phyloP scores from a whole-genome alignment of 805 yeast genomes.

The Saccharomycopsis malanga region DNA sequence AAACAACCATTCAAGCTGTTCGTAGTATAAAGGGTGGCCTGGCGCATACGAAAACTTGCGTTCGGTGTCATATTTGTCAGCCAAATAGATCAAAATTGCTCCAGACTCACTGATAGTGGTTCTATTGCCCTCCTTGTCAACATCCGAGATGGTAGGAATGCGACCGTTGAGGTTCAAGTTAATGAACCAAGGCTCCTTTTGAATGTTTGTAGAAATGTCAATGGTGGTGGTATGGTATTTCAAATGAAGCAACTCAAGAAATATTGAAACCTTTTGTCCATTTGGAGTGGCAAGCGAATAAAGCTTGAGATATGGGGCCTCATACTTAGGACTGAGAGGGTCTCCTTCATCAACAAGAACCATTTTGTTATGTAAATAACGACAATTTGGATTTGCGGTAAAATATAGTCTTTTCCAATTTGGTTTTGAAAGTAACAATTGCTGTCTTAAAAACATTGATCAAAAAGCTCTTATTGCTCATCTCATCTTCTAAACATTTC shows the following conservation, averaged over 20 bases:
- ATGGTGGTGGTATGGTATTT: constrained; percentile 33
- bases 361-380: constrained; percentile 7
- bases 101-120: constrained; percentile 50
- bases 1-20: constrained; percentile 44
- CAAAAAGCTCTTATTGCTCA: too few relatives aligned
- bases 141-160: constrained; percentile 47
- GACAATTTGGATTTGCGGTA: too few relatives aligned
- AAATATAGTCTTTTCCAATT: too few relatives aligned
- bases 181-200: constrained; percentile 52
- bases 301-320: constrained; percentile 27
- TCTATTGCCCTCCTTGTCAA: constrained; percentile 33
- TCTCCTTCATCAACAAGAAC: constrained; percentile 12
- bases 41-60: constrained; percentile 33
- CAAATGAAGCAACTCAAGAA: constrained; percentile 29
- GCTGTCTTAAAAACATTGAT: too few relatives aligned
- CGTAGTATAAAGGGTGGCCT: constrained; percentile 41
- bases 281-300: constrained; percentile 40
- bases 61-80: constrained; percentile 53
- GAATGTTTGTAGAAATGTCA: constrained; percentile 37
- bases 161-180: constrained; percentile 56
- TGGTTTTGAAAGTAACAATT: too few relatives aligned
- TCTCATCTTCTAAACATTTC: too few relatives aligned
- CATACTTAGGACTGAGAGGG: constrained; percentile 3
- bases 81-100: constrained; percentile 53
- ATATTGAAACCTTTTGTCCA: constrained; percentile 34